phyloP scores from a whole-genome alignment of 768 basidiomycete species.

The Dacryopinax primogenitus region DNA sequence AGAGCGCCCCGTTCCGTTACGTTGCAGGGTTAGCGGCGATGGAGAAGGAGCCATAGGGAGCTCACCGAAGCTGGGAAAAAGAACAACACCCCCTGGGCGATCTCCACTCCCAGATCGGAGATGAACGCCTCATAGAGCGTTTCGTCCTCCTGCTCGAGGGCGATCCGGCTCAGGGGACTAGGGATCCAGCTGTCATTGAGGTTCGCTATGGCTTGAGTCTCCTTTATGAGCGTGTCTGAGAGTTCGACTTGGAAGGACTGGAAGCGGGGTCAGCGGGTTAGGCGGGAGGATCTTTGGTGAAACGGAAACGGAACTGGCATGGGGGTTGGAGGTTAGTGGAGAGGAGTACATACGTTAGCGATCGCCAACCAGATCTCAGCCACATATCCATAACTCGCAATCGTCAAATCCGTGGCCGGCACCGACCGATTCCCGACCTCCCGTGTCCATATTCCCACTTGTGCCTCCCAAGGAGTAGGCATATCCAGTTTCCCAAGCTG shows the following conservation, averaged over 20 bases:
- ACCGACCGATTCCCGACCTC: background rate
- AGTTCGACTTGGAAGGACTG: constrained; percentile 6
- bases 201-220: background rate
- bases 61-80: background rate
- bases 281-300: background rate
- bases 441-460: background rate
- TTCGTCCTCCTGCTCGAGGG: background rate
- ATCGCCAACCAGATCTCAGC: constrained; percentile 6
- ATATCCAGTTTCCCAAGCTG: constrained; percentile 1
- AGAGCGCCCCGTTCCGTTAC: background rate
- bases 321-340: too few species aligned
- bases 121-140: background rate
- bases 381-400: background rate
- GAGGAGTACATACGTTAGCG: background rate
- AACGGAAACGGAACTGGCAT: background rate
- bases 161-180: background rate
- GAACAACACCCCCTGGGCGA: constrained; percentile 2
- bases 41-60: background rate
- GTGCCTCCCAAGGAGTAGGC: background rate
- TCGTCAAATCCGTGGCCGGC: background rate
- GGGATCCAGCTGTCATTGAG: background rate
- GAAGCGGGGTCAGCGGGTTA: background rate
- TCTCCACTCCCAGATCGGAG: background rate
- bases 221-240: background rate
- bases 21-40: background rate